These are phyloP conservation scores for Dothideomycetidae sp. DNA, from an alignment of 2,329 filamentous ascomycete genomes.

Conservation along the genomic window DNA sequence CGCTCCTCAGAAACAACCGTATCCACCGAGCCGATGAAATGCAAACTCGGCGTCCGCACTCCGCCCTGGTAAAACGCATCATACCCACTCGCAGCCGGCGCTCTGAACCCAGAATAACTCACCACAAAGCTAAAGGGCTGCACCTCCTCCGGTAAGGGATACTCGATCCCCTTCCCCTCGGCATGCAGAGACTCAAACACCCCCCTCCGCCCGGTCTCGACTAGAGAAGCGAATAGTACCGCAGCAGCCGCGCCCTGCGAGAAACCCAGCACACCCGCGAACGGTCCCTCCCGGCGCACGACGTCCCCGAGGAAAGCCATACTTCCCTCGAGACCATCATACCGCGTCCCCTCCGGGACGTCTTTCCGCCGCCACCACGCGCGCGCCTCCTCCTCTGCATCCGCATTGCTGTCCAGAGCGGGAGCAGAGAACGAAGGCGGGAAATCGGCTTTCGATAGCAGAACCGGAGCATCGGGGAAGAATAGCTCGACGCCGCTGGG, in stretches of 20 bases:
- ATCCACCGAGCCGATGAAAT: conserved; percentile 72
- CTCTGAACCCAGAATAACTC: conserved; percentile 63
- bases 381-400: conserved; percentile 46
- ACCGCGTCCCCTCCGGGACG: conserved; percentile 39
- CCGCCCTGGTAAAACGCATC: conserved; percentile 58
- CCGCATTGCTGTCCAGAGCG: conserved; percentile 22
- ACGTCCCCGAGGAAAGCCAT: conserved; percentile 47
- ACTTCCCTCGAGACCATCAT: conserved; percentile 53
- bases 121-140: conserved; percentile 54
- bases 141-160: conserved; percentile 40
- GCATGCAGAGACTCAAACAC: too few relatives aligned
- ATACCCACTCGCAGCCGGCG: conserved; percentile 45
- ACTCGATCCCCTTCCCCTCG: conserved; percentile 27
- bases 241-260: conserved; percentile 65
- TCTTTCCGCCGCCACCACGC: conserved; percentile 37
- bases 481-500: conserved; percentile 31
- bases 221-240: conserved; percentile 54
- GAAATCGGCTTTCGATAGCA: conserved; percentile 32
- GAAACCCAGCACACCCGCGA: conserved; percentile 72
- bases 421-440: conserved; percentile 42
- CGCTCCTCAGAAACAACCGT: conserved; percentile 72
- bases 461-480: conserved; percentile 33
- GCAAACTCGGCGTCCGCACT: conserved; percentile 63
- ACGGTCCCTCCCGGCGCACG: conserved; percentile 48
- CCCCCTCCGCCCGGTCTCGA: conserved; percentile 42